These are phyloP conservation scores for Urochloa ruziziensis DNA, from an alignment of 176 grass and related monocot species.

Conservation along the genomic window DNA sequence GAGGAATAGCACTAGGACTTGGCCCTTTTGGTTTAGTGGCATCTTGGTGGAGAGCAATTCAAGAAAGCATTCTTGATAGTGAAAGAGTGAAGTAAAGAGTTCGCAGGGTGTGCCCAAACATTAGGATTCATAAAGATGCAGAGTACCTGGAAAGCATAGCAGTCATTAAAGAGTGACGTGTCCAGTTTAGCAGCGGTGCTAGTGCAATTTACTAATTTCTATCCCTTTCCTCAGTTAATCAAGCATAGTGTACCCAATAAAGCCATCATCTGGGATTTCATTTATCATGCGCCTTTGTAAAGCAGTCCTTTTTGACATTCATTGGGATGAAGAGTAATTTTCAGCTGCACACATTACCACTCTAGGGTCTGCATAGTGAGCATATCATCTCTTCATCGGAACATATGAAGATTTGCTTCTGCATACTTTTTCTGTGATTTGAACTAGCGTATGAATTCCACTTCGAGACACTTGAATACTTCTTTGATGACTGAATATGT, in stretches of 20 bases:
- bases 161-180: neutral
- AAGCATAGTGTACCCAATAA: neutral
- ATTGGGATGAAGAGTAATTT: slow-evolving; percentile 2
- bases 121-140: neutral
- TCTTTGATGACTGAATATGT: slow-evolving; percentile 17
- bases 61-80: slow-evolving; percentile 3
- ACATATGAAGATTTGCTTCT: neutral
- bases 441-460: neutral
- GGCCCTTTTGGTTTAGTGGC: slow-evolving; percentile 25
- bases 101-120: neutral
- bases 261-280: neutral
- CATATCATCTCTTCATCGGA: slow-evolving; percentile 3
- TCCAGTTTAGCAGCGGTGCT: slow-evolving; percentile 2
- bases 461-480: neutral
- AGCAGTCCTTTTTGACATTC: neutral
- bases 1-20: no score
- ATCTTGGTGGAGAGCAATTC: slow-evolving; percentile 31
- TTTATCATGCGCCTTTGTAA: neutral
- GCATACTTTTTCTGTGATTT: neutral
- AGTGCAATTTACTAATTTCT: neutral
- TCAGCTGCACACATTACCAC: neutral
- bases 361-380: neutral
- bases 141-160: neutral
- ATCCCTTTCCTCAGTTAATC: neutral
- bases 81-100: slow-evolving; percentile 3